These are phyloP conservation scores for Lyophyllum atratum DNA, from an alignment of 768 basidiomycete genomes.

Conservation along the genomic window DNA sequence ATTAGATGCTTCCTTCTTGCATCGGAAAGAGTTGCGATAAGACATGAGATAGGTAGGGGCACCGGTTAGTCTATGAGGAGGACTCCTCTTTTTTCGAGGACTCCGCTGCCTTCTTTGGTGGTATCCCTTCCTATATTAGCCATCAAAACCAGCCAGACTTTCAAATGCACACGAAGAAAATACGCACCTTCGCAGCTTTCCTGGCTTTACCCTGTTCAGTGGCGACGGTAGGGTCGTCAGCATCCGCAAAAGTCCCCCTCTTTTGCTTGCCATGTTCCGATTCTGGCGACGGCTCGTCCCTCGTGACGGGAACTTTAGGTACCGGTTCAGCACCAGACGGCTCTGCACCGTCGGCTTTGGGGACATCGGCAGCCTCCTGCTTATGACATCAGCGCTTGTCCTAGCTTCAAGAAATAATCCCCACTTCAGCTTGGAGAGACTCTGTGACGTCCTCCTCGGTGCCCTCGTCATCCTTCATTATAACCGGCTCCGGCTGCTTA, in stretches of 20 bases:
- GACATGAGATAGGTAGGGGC: not conserved
- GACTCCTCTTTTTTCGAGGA: slow-evolving; percentile 21
- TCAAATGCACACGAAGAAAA: not conserved
- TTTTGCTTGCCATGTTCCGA: too few species aligned
- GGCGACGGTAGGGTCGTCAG: too few species aligned
- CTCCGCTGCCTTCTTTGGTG: not conserved
- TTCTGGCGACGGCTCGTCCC: too few species aligned
- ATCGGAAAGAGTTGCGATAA: not conserved
- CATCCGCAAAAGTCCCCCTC: too few species aligned
- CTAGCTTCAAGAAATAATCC: not conserved
- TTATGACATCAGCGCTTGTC: not conserved
- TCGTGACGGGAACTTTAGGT: not conserved
- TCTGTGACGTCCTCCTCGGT: slow-evolving; percentile 37
- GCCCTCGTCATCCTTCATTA: slow-evolving; percentile 43
- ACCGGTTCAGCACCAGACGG: slow-evolving; percentile 3
- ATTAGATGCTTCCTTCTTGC: not conserved
- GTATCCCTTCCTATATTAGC: slow-evolving; percentile 7
- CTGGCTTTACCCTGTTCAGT: too few species aligned
- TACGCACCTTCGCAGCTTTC: too few species aligned
- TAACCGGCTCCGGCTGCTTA: too few species aligned
- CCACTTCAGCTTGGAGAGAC: slow-evolving; percentile 29
- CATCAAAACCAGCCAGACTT: not conserved
- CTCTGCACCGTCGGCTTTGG: slow-evolving; percentile 10
- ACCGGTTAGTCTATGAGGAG: not conserved
- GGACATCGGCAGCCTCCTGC: slow-evolving; percentile 17